Base-by-base conservation (phyloP, 1,284 basidiomycete species). In the Ustilago lituana region DNA sequence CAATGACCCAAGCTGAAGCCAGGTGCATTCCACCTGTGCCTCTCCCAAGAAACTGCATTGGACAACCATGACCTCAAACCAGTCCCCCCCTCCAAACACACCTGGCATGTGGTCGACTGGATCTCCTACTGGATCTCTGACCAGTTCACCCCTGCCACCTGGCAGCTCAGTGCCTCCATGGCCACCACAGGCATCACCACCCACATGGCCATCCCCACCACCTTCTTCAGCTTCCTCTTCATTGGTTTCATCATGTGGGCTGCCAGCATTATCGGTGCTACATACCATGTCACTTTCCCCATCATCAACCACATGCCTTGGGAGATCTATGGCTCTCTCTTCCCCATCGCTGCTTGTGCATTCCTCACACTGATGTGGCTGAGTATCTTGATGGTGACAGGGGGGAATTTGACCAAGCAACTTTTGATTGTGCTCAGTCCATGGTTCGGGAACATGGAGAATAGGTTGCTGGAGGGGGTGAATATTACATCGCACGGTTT, bases 101-200 rank as follows among this genome's bases (percentile, higher is more conserved):
- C 59, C 31, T 61, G 59, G 59, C 32, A 41, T 1, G 20, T 52
- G 11, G 19, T 54, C 36, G 59, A 61, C 26, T 61, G 59, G 59
- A 40, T 65, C 39, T 52, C 53, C 15, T 58, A 58, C 39, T 65
- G 62, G 62, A 48, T 60, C 44, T 65, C 62, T 22, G 62, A 65
- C 23, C 55, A 59, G 44, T 65, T 58, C 15, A 56, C 62, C 0
- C 62, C 62, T 11, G 62, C 62, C 31, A 60, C 55, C 15, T 65
- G 55, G 51, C 51, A 65, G 33, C 56, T 65, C 9, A 56, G 62
- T 15, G 46, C 54, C 10, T 57, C 53, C 15, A 53, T 65, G 62
- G 62, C 58, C 1, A 56, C 48, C 14, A 50, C 53, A 15, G 62
- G 62, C 4, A 47, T 65, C 31, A 58, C 62, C 1, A 46, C 58